These are phyloP conservation scores for Lipomyces yamanashiensis DNA, from an alignment of 805 yeast species.

Conservation along the genomic window DNA sequence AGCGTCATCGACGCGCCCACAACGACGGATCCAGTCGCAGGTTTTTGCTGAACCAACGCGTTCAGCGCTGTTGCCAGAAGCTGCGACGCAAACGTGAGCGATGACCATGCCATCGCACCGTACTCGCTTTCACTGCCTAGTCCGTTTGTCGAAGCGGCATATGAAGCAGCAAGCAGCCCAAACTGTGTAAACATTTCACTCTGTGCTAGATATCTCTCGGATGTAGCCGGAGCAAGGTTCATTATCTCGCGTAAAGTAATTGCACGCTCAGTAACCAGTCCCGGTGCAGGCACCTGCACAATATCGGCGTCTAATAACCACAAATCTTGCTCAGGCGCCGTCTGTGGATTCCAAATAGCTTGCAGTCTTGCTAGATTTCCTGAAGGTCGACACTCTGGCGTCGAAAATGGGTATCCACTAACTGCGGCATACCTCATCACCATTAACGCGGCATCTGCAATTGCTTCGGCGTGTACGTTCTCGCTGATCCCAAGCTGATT, in stretches of 20 bases:
- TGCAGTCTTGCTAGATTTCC: conserved; percentile 23
- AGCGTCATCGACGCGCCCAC: conserved; percentile 19
- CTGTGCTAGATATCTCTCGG: conserved; percentile 38
- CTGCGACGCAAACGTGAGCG: conserved; percentile 35
- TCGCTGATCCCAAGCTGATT: conserved; percentile 10
- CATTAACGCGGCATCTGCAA: conserved; percentile 24
- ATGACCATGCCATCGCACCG: conserved; percentile 34
- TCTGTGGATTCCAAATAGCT: conserved; percentile 22
- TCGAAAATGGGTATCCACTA: conserved; percentile 29
- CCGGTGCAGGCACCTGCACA: conserved; percentile 7
- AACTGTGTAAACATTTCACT: conserved; percentile 40
- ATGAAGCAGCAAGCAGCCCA: conserved; percentile 16
- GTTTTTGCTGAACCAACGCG: conserved; percentile 2
- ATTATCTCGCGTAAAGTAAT: conserved; percentile 20
- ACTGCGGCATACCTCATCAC: conserved; percentile 29
- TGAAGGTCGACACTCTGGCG: conserved; percentile 7
- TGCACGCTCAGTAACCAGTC: neutral
- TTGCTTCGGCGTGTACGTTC: neutral
- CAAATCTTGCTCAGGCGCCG: neutral
- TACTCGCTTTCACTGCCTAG: neutral
- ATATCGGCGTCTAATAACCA: conserved; percentile 14
- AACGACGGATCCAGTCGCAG: conserved; percentile 6
- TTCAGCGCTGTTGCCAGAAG: conserved; percentile 19
- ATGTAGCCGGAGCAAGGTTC: conserved; percentile 13
- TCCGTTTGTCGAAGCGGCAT: conserved; percentile 5